Evolutionary conservation across 176 grass and related monocot species (phyloP), one percentile per base, ranked within the genome.

Genomic region (Zea luxurians): DNA sequence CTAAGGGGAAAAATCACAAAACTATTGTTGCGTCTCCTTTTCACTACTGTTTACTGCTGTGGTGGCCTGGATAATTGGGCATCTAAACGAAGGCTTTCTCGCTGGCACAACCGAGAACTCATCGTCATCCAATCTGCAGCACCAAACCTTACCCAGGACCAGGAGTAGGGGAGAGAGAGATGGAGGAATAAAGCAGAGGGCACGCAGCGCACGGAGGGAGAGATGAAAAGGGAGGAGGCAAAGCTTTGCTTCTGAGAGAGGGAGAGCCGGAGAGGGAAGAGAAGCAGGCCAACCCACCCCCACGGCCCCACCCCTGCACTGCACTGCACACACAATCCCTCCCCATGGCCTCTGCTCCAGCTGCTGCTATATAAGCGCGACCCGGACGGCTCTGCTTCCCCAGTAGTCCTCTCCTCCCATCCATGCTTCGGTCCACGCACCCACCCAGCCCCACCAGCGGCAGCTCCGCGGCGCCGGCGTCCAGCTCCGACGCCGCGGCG

Each of bases 11-110:
- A 27, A 27, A 27, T 27, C 27, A 27, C 38, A 40, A 3, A 79
- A 68, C 68, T 79, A 79, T 74, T 74, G 49, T 27, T 27, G 27
- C 27, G 27, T 27, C 27, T 27, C 27, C 27, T 1, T 27, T 27
- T 27, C 1, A 27, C 27, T 27, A 27, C 27, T 27, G 27, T 27
- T 27, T 27, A 1, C 58, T 71, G 84, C 27, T 27, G 27, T 27
- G 27, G 27, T 87, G 81, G 81, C 34, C 55, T 81, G 66, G 84
- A 87, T 87, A 84, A 91, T 81, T 84, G 76, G 75, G 50, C 71
- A 36, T 53, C 13, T 40, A 73, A 11, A 46, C 21, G 37, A 77
- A 46, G 6, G 2, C 55, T 3, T 27, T 1, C 27, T 27, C 27
- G 27, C 20, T 35, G 20, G 27, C 61, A 9, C 21, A 55, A 70